Evolutionary conservation across 257 asterid species (phyloP), one percentile per base, ranked within the genome.

Genomic region (Gentiana dahurica): DNA sequence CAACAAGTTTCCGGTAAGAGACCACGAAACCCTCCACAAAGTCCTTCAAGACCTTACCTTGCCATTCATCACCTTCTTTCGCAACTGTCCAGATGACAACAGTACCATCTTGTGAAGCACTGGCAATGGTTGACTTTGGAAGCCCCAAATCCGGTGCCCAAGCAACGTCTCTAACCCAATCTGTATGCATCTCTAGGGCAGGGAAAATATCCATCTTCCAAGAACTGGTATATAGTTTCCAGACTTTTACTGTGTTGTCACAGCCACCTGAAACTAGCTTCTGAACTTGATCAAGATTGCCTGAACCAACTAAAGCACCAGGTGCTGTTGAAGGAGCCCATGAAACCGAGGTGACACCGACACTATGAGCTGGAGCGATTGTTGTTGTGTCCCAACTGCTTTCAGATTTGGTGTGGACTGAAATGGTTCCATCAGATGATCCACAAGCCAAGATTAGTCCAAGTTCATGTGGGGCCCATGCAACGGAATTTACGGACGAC

Each of bases 391-490:
- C 89, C 95, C 95, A 86, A 57, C 71, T 70, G 43, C 81, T 87
- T 6, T 83, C 89, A 12, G 85, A 11, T 56, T 77, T 67, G 8
- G 80, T 68, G 57, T 71, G 72, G 64, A 86, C 69, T 1, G 90
- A 81, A 51, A 86, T 81, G 69, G 77, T 77, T 24, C 94, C 94
- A 9, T 86, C 90, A 1, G 89, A 83, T 11, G 95, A 83, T 53
- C 87, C 95, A 56, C 90, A 81, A 2, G 87, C 87, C 51, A 86
- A 74, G 66, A 76, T 71, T n/a, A 83, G 84, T 47, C 94, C 87
- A 0, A 77, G 49, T 52, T 86, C 95, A 46, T 79, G 90, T 45
- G 95, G 89, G 50, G 89, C 94, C 95, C 94, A 86, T 3, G 78
- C 79, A 44, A 86, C 66, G 2, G 94, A 72, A 58, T 81, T 86